Base-by-base conservation (phyloP, 2,329 filamentous ascomycete genomes). In the Botrytis sinoallii region DNA sequence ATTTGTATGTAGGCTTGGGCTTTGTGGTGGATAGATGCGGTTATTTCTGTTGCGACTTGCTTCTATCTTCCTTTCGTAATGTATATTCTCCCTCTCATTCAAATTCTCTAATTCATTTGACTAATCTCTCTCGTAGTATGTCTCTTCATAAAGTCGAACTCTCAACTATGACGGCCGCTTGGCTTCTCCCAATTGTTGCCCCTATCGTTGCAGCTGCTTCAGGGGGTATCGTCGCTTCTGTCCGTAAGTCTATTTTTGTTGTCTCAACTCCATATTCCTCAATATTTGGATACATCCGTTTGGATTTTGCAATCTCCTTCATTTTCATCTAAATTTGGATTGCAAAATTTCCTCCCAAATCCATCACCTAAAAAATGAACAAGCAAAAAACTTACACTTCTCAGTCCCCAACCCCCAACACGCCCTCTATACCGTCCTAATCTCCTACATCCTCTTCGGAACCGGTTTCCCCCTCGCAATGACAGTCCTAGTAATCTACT, bases 391-490 rank as follows among this genome's bases (percentile, higher is more conserved):
- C 40, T 64, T 42, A 64, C 61, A 44, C 9, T 40, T 22, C 25
- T 3, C 61, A 64, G 61, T 93, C 0, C 85, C 86, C 1, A 83
- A 90, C 75, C 82, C 82, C 1, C 80, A 85, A 29, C 85, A 89
- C 76, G 88, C 88, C 6, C 80, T 91, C 32, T 86, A 86, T 55
- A 93, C 91, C 0, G 78, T 93, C 35, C 82, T 92, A n/a, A 84
- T 84, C 25, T 90, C 86, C 4, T 93, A 93, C 79, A 83, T 92
- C 25, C 86, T 93, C 76, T 93, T 89, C 90, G 91, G 91, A 0
- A 88, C 89, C 73, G 89, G 90, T 7, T 85, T 86, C 3, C 88
- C 87, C 0, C 82, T 93, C 69, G 88, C 90, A 2, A 86, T 90
- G 81, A 85, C 86, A 60, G 86, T 92, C 32, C 83, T 93, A 40